Evolutionary conservation across 2,329 filamentous ascomycete species (phyloP).

Genomic region (Scedosporium aurantiacum): DNA sequence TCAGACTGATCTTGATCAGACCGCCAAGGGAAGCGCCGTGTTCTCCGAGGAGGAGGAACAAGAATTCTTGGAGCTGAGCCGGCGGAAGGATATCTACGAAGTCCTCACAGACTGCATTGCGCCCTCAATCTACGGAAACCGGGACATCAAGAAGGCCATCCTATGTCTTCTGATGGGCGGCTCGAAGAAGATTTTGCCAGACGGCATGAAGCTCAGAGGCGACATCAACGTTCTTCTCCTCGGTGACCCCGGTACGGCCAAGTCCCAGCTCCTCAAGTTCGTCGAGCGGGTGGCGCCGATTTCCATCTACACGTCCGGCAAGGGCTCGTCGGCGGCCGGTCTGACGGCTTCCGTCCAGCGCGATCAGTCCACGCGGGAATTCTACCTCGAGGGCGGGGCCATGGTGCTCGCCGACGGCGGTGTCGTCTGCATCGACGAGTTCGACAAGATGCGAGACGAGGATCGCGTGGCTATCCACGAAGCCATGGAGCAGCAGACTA

Average conservation of each 20-base stretch:
- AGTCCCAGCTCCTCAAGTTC: slow-evolving; percentile 94
- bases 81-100: slow-evolving; percentile 84
- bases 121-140: slow-evolving; percentile 92
- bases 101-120: slow-evolving; percentile 87
- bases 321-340: slow-evolving; percentile 95
- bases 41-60: slow-evolving; percentile 96
- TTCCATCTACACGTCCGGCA: slow-evolving; percentile 96
- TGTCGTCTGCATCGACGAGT: slow-evolving; percentile 97
- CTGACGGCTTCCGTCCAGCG: slow-evolving; percentile 93
- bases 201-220: slow-evolving; percentile 94
- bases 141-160: slow-evolving; percentile 95
- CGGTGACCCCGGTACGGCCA: slow-evolving; percentile 95
- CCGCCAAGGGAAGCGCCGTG: slow-evolving; percentile 55
- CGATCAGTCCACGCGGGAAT: slow-evolving; percentile 83
- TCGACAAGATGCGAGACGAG: slow-evolving; percentile 99
- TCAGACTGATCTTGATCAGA: slow-evolving; percentile 80
- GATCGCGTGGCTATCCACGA: slow-evolving; percentile 97
- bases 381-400: slow-evolving; percentile 94
- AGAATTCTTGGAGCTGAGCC: slow-evolving; percentile 84
- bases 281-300: slow-evolving; percentile 94
- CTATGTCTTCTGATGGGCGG: slow-evolving; percentile 87
- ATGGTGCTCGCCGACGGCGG: slow-evolving; percentile 97
- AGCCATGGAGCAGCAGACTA: slow-evolving; percentile 99
- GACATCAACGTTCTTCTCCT: slow-evolving; percentile 97
- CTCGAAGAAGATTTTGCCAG: slow-evolving; percentile 93